Evolutionary conservation across 805 yeast species (phyloP).

Genomic region (Lipomyces mesembrius): DNA sequence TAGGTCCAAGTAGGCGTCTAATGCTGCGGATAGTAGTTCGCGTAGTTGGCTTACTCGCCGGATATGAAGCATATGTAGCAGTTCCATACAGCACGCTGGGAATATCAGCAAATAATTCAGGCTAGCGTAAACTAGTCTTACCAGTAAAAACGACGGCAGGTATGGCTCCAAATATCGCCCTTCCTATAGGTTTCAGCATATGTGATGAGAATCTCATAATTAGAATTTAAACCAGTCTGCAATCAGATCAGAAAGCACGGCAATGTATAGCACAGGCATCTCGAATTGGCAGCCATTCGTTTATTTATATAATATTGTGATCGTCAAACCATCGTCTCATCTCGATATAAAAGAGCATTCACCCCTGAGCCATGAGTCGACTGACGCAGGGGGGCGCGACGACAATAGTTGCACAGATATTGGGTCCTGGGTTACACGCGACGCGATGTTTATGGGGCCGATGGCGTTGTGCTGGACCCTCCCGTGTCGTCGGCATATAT

Average conservation of each 20-base stretch:
- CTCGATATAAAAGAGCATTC: not conserved
- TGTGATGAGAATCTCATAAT: not conserved
- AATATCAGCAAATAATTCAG: not conserved
- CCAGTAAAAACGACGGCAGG: not conserved
- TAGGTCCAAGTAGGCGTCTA: not conserved
- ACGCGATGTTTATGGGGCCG: not conserved
- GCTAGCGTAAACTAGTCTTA: not conserved
- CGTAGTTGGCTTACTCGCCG: not conserved
- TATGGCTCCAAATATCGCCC: not conserved
- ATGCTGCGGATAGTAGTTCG: constrained; percentile 1
- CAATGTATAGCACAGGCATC: not conserved
- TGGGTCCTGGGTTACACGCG: not conserved
- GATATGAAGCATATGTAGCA: not conserved
- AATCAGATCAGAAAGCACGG: not conserved
- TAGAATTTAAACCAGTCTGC: not conserved
- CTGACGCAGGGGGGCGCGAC: not conserved
- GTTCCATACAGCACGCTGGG: not conserved
- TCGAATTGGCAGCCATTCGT: not conserved
- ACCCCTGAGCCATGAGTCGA: not conserved
- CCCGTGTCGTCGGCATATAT: not conserved
- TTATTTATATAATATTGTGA: not conserved
- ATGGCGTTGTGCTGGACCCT: not conserved
- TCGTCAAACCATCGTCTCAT: not conserved
- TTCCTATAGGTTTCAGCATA: not conserved
- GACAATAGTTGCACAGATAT: not conserved